Evolutionary conservation across 768 basidiomycete species (phyloP).

Genomic region (Coprinopsis marcescibilis): DNA sequence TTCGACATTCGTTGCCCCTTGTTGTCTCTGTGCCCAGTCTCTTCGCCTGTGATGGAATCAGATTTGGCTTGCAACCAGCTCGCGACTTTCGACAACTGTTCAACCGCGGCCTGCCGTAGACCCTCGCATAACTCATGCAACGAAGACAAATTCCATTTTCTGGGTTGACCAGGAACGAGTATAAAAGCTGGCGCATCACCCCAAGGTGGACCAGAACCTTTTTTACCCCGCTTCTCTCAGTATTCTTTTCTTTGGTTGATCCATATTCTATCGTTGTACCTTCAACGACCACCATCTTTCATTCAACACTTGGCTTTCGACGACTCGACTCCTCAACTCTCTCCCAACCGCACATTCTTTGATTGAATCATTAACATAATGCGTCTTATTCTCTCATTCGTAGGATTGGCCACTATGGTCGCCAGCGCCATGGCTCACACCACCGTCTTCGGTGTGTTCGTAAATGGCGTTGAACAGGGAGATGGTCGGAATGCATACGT

Average conservation of each 20-base stretch:
- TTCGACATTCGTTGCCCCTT: too few relatives aligned
- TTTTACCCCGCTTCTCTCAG: too few relatives aligned
- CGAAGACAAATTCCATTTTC: not conserved
- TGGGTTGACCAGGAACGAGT: too few relatives aligned
- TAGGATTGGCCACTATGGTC: conserved; percentile 20
- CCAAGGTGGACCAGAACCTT: not conserved
- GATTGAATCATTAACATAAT: conserved; percentile 13
- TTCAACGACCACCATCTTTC: not conserved
- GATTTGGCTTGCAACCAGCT: too few relatives aligned
- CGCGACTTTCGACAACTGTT: too few relatives aligned
- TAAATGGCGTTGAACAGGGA: conserved; percentile 32
- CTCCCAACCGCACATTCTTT: too few relatives aligned
- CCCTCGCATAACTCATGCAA: not conserved
- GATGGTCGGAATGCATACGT: conserved; percentile 27
- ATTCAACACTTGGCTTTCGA: not conserved
- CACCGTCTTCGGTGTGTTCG: conserved; percentile 32
- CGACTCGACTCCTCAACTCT: not conserved
- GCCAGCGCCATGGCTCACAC: conserved; percentile 23
- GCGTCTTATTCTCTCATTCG: conserved; percentile 18
- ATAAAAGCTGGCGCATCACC: too few relatives aligned
- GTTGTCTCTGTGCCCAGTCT: too few relatives aligned
- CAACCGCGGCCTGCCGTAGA: too few relatives aligned
- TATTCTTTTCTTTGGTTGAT: not conserved
- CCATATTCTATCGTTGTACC: conserved; percentile 5
- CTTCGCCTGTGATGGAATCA: too few relatives aligned